Base-by-base conservation (phyloP, 2,329 filamentous ascomycete species). In the Leptodontidium sp. region DNA sequence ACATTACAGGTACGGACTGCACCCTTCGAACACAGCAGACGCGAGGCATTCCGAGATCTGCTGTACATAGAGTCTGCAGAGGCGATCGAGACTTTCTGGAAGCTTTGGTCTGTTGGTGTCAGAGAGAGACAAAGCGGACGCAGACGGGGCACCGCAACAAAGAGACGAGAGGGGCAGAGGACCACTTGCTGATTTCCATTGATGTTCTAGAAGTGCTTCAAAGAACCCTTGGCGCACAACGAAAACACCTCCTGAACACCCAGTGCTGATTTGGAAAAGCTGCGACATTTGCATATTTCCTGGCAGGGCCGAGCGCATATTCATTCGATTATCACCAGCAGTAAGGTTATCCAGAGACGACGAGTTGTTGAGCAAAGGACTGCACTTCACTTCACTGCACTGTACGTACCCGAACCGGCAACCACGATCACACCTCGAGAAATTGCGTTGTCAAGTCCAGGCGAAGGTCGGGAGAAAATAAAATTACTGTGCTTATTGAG, bases 271-370 rank as follows among this genome's bases (percentile, higher is more conserved):
- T 69, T 67, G 66, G 68, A 72, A 40, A 45, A 73, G 71, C 71
- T 76, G 75, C 71, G 74, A 77, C 74, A 74, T 14, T 62, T 55
- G n/a, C 62, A 69, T 58, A 68, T 58, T 71, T 71, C 59, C 65
- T 71, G 40, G 66, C 72, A 72, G 73, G 75, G 67, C 75, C 75
- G 75, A 77, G 75, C 75, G 73, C 71, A 74, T 61, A 69, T 61
- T 65, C 63, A 69, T 61, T 65, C 63, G 47, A 52, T 15, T 45
- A 17, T 50, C 29, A 26, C 15, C 9, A n/a, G 9, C 3, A 17
- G 45, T 12, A 21, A 21, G 21, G 21, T 21, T 21, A 11, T 11
- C 17, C 15, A 24, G 35, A 14, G 61, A 35, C 38, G 9, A 14
- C 38, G 29, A 32, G 29, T 32, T 17, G 26, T 49, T 17, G 21